Percentiles rank a stretch among this genome's conserved stretches.
phyloP scores from a whole-genome alignment of 2,329 filamentous ascomycete species.

The Penicillium sp. region DNA sequence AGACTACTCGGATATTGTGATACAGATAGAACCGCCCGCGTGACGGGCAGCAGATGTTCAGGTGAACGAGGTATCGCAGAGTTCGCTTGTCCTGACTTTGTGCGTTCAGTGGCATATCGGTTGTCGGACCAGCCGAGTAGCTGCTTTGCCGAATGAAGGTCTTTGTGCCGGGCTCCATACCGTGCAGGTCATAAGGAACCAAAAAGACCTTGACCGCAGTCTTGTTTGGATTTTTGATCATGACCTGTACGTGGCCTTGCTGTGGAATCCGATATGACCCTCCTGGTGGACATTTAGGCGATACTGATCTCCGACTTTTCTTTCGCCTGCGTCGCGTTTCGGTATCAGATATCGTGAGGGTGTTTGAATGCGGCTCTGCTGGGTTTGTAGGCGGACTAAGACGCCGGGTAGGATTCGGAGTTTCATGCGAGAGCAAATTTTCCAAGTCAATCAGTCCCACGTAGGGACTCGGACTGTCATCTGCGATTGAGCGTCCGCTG shows the following conservation, averaged over 20 bases:
- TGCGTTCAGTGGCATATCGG: constrained; percentile 60
- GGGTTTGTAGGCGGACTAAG: constrained; percentile 40
- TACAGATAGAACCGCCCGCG: constrained; percentile 85
- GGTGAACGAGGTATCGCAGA: constrained; percentile 82
- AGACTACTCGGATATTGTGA: constrained; percentile 88
- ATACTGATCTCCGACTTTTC: constrained; percentile 56
- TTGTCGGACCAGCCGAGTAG: constrained; percentile 81
- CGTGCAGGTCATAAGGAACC: constrained; percentile 84
- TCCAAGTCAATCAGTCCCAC: constrained; percentile 91
- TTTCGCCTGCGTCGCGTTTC: constrained; percentile 49
- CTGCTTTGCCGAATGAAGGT: constrained; percentile 93
- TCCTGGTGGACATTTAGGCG: constrained; percentile 68
- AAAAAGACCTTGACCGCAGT: constrained; percentile 95
- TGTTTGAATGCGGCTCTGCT: constrained; percentile 10
- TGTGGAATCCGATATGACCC: constrained; percentile 92
- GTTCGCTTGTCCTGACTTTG: constrained; percentile 57
- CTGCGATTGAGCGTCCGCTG: constrained; percentile 59
- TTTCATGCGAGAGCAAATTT: constrained; percentile 62
- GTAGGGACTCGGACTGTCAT: constrained; percentile 91
- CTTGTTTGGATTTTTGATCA: constrained; percentile 98
- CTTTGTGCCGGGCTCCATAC: constrained; percentile 91
- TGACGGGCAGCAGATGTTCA: constrained; percentile 86
- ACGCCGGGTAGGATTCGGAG: constrained; percentile 36
- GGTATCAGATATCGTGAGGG: constrained; percentile 16
- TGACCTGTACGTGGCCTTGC: constrained; percentile 89